Evolutionary conservation across 495 filamentous ascomycete genomes (phyloP).

Genomic region (Daldinia childiae): DNA sequence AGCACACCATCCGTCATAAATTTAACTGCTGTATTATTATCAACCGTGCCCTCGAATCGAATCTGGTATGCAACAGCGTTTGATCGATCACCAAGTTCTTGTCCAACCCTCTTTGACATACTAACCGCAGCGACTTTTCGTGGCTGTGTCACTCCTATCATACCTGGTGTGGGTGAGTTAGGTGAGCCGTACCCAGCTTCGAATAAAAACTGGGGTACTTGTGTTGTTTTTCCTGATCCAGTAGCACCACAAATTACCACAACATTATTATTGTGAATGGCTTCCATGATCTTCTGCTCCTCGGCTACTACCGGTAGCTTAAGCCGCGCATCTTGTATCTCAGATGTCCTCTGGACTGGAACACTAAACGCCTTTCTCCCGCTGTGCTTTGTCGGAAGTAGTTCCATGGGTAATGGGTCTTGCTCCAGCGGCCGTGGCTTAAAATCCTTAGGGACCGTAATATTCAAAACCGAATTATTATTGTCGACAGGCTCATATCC

Average conservation of each 20-base stretch:
- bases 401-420: slow-evolving; percentile 79
- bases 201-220: slow-evolving; percentile 94
- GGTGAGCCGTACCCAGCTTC: slow-evolving; percentile 91
- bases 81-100: slow-evolving; percentile 79
- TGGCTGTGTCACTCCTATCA: slow-evolving; percentile 96
- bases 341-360: slow-evolving; percentile 70
- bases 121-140: slow-evolving; percentile 85
- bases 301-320: slow-evolving; percentile 90
- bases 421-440: slow-evolving; percentile 69
- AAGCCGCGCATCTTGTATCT: slow-evolving; percentile 81
- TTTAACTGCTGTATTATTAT: slow-evolving; percentile 90
- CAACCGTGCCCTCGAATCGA: slow-evolving; percentile 86
- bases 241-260: slow-evolving; percentile 96
- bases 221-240: slow-evolving; percentile 96
- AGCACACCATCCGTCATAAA: slow-evolving; percentile 99
- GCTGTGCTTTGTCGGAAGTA: slow-evolving; percentile 69
- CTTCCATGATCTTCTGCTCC: slow-evolving; percentile 98
- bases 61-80: slow-evolving; percentile 89
- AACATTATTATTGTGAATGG: slow-evolving; percentile 85
- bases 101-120: slow-evolving; percentile 90
- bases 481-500: slow-evolving; percentile 56
- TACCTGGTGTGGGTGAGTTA: slow-evolving; percentile 79
- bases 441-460: slow-evolving; percentile 62
- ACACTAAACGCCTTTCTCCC: slow-evolving; percentile 81
- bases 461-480: slow-evolving; percentile 48